Evolutionary conservation across 495 filamentous ascomycete species (phyloP), one percentile per base, ranked within the genome.

Genomic region (Penicillium paradoxum): DNA sequence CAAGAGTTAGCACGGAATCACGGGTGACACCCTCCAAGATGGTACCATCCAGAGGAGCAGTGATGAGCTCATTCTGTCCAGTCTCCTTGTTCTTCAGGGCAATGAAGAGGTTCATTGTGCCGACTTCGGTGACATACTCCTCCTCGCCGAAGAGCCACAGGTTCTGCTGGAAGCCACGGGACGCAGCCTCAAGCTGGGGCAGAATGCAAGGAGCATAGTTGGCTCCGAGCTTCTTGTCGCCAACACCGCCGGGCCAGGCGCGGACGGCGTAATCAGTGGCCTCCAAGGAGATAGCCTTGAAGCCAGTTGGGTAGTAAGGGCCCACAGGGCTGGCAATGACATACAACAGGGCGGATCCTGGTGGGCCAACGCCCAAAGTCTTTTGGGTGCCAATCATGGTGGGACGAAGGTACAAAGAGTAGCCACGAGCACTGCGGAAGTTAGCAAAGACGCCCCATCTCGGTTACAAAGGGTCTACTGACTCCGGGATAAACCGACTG

Each of bases 121-220:
- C 93, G 29, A 93, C 93, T 72, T 98, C 93, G 29, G 95, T 98
- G 32, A 96, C 83, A 61, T 83, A 95, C 58, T 96, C 89, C 72
- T 97, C 90, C 55, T 92, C 84, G 29, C 89, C 89, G 62, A 97
- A 97, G 29, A 98, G 75, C 93, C 93, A 98, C 45, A 98, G 77
- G 69, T 97, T 97, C 79, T 98, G 93, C 71, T 98, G 92, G 80
- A 88, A 96, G 29, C 93, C 93, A 15, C 89, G 80, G 54, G 80
- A 83, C 24, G 92, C 91, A 15, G 93, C 93, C 67, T 96, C 79
- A 51, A 91, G 79, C 73, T 97, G 95, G 10, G 95, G 93, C 21
- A 95, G 73, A 55, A 98, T 91, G 70, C 92, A 96, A 2, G 95
- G 92, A 14, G 93, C 93, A 67, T 98, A 98, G 79, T 98, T 98